A percentile compares a stretch with the other conserved stretches of the same genome.
These are phyloP conservation scores for Linum trigynum DNA, from an alignment of 345 rosid species.

Conservation along the genomic window DNA sequence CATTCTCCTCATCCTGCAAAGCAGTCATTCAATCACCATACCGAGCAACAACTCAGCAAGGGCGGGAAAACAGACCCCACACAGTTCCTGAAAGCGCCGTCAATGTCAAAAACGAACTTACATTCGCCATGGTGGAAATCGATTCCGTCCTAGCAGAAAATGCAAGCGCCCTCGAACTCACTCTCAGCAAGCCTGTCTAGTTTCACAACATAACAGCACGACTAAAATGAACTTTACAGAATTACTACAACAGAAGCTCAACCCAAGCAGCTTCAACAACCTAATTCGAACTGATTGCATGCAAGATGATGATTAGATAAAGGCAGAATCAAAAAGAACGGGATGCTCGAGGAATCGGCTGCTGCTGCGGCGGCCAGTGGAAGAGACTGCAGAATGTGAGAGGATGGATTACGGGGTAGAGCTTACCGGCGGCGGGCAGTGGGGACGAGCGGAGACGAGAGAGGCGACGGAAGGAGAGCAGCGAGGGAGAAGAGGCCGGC, in stretches of 20 bases:
- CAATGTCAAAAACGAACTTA: slow-evolving; percentile 19
- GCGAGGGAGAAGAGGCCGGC: slow-evolving; percentile 36
- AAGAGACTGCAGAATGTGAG: background rate
- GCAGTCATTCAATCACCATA: background rate
- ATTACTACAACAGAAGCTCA: background rate
- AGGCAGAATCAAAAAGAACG: background rate
- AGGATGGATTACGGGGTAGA: slow-evolving; percentile 1
- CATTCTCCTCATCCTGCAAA: slow-evolving; percentile 42
- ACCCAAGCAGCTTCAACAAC: background rate
- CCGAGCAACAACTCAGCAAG: background rate
- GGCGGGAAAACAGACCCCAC: background rate
- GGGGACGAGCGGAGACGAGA: slow-evolving; percentile 22
- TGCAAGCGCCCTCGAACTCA: slow-evolving; percentile 35
- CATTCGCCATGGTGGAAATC: slow-evolving; percentile 53
- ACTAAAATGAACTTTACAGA: background rate
- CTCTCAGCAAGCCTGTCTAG: slow-evolving; percentile 65
- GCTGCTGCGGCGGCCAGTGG: too few relatives aligned
- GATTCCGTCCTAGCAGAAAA: slow-evolving; percentile 23
- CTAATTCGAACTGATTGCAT: background rate
- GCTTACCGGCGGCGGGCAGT: slow-evolving; percentile 43
- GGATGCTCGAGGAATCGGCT: background rate
- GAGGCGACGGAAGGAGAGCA: slow-evolving; percentile 29
- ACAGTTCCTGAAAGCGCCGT: background rate
- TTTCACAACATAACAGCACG: slow-evolving; percentile 23
- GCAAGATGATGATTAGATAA: background rate